These are phyloP conservation scores for Medicago truncatula DNA, from an alignment of 306 rosid genomes.

Conservation along the genomic window DNA sequence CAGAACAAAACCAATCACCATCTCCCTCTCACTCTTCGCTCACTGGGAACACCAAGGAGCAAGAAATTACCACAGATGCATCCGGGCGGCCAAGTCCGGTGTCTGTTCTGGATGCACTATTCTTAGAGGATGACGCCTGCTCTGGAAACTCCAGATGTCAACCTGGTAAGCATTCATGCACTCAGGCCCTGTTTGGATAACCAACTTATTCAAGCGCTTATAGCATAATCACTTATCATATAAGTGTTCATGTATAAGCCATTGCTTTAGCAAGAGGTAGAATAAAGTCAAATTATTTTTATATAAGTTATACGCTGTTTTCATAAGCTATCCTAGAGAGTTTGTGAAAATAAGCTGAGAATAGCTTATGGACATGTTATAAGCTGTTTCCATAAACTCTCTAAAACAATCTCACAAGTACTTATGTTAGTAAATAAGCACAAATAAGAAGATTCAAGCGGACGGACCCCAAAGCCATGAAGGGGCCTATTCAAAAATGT, in stretches of 20 bases:
- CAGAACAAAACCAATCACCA: slow-evolving; percentile 51
- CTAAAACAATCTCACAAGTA: too few species aligned
- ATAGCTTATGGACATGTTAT: too few species aligned
- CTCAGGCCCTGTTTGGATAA: neutral
- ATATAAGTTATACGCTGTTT: too few species aligned
- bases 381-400: too few species aligned
- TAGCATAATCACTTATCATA: neutral
- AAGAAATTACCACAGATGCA: slow-evolving; percentile 49
- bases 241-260: neutral
- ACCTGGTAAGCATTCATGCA: slow-evolving; percentile 53
- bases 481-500: too few species aligned
- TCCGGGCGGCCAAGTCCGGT: slow-evolving; percentile 89
- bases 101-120: slow-evolving; percentile 78
- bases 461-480: too few species aligned
- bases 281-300: neutral
- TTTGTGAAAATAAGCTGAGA: too few species aligned
- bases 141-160: slow-evolving; percentile 48
- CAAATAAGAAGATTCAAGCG: too few species aligned
- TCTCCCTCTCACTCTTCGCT: slow-evolving; percentile 59
- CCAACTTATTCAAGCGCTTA: neutral
- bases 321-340: too few species aligned
- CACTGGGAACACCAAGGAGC: slow-evolving; percentile 52
- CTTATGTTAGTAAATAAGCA: too few species aligned
- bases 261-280: neutral
- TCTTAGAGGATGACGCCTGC: slow-evolving; percentile 68